Conservation (phyloP, 2,329 filamentous ascomycete genomes). For the Capronia epimyces region DNA sequence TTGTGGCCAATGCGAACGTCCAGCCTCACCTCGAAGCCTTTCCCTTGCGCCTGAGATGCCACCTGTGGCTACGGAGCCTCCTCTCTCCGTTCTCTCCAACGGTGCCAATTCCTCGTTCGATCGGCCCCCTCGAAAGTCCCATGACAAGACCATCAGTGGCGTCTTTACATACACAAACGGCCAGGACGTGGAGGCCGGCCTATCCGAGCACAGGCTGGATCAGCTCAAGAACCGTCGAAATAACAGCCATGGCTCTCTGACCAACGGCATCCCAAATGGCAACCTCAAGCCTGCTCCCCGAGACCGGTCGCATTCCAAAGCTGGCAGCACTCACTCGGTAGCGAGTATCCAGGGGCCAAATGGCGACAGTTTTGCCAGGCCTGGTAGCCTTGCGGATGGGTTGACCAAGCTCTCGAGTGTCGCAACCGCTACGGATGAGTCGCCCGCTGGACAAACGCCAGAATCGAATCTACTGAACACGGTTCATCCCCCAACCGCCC, state of each 20-base stretch:
- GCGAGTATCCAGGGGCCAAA: constrained; percentile 27
- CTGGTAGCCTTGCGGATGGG: constrained; percentile 24
- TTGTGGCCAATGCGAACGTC: constrained; percentile 14
- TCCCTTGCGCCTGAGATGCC: constrained; percentile 23
- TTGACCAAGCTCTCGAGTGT: constrained; percentile 27
- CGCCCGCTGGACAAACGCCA: constrained; percentile 25
- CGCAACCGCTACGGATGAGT: constrained; percentile 20
- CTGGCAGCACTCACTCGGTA: constrained; percentile 48
- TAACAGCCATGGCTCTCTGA: constrained; percentile 32
- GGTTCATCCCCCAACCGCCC: constrained; percentile 10
- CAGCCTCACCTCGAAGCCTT: constrained; percentile 2
- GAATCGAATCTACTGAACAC: constrained; percentile 19
- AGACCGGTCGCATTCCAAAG: constrained; percentile 38
- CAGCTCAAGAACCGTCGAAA: constrained; percentile 29
- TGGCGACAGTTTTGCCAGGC: constrained; percentile 34
- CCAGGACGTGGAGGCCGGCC: constrained; percentile 40
- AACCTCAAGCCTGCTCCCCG: constrained; percentile 39
- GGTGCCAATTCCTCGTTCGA: constrained; percentile 36
- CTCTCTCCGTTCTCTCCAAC: constrained; percentile 31
- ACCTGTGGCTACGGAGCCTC: constrained; percentile 22
- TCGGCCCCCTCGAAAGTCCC: constrained; percentile 38
- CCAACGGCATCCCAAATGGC: constrained; percentile 42
- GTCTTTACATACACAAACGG: constrained; percentile 46
- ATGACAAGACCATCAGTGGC: constrained; percentile 43
- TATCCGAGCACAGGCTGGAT: constrained; percentile 38